phyloP scores from a whole-genome alignment of 2,329 filamentous ascomycete genomes.

The Botrytis porri region DNA sequence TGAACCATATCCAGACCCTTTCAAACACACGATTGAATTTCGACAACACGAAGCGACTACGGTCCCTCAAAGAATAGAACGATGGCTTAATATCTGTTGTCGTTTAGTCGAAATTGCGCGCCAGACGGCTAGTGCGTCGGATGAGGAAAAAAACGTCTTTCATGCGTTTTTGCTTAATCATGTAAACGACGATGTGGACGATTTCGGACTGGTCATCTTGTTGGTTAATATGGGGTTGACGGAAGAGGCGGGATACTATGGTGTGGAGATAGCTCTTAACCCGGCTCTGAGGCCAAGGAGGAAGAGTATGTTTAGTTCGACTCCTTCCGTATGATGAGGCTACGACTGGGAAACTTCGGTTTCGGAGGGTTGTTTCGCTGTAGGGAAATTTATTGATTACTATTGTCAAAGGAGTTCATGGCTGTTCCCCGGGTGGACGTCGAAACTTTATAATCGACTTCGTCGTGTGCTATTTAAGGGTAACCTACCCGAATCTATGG shows the following conservation, averaged over 20 bases:
- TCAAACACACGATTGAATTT: slow-evolving; percentile 31
- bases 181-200: background rate
- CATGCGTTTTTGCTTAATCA: background rate
- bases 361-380: too few relatives aligned
- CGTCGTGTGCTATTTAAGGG: background rate
- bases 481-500: background rate
- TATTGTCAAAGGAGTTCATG: background rate
- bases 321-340: background rate
- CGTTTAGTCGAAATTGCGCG: slow-evolving; percentile 24
- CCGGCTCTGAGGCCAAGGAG: background rate
- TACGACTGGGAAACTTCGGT: background rate
- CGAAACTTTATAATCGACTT: background rate
- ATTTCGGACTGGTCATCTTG: background rate
- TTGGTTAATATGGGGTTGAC: background rate
- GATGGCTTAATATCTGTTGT: slow-evolving; percentile 26
- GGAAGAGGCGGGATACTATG: background rate
- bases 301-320: background rate
- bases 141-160: background rate
- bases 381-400: background rate
- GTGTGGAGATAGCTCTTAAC: background rate
- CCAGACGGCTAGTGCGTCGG: background rate
- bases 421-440: too few relatives aligned
- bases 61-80: slow-evolving; percentile 16
- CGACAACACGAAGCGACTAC: slow-evolving; percentile 29
- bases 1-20: background rate